Evolutionary conservation across 495 filamentous ascomycete species (phyloP).

Genomic region (Monascus purpureus): DNA sequence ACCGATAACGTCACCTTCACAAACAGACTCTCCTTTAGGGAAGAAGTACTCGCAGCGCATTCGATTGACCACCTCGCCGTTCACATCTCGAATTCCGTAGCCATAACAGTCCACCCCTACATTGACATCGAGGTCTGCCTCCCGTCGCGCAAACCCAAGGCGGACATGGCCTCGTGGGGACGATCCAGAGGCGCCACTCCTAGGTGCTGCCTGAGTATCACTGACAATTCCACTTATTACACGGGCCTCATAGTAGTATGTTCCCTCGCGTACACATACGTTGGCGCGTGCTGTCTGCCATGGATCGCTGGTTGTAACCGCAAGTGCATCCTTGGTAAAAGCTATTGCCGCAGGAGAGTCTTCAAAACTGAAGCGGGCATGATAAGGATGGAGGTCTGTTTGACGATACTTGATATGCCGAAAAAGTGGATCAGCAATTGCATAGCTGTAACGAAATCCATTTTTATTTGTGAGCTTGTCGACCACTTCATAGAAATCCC

Average conservation of each 20-base stretch:
- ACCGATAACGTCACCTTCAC: conserved; percentile 88
- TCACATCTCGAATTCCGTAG: conserved; percentile 81
- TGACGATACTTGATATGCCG: conserved; percentile 79
- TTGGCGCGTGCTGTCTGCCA: conserved; percentile 56
- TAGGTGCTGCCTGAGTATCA: conserved; percentile 8
- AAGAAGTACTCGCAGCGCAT: conserved; percentile 85
- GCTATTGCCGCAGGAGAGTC: conserved; percentile 63
- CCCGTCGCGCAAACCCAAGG: conserved; percentile 78
- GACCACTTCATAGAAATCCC: conserved; percentile 31
- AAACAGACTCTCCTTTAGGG: conserved; percentile 51
- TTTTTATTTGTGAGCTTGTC: conserved; percentile 79
- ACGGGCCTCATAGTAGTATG: conserved; percentile 89
- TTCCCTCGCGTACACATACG: conserved; percentile 78
- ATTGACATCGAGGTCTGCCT: conserved; percentile 82
- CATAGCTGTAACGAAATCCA: conserved; percentile 79
- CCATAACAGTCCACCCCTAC: conserved; percentile 95
- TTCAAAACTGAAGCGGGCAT: conserved; percentile 76
- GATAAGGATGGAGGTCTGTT: conserved; percentile 70
- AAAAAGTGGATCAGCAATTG: conserved; percentile 76
- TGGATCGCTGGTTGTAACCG: conserved; percentile 28
- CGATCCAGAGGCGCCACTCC: conserved; percentile 18
- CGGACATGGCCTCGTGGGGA: conserved; percentile 62
- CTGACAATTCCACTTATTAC: conserved; percentile 54
- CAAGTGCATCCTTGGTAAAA: conserved; percentile 27
- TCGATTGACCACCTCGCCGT: conserved; percentile 83